Evolutionary conservation across 169 alveolate genomes (phyloP).

Genomic region (Plasmodium berghei): DNA sequence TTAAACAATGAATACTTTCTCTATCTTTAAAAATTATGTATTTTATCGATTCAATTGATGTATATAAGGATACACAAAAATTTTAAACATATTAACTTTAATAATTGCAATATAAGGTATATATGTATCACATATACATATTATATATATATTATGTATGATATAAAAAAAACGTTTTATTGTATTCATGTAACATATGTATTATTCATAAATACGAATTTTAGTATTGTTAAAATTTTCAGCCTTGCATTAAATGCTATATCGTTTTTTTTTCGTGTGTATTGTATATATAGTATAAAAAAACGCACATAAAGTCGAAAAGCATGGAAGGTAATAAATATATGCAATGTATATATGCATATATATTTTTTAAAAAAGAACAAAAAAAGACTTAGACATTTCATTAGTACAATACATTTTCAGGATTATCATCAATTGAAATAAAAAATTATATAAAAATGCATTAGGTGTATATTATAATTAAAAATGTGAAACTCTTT

Average conservation of each 20-base stretch:
- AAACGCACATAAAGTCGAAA: conserved; percentile 3
- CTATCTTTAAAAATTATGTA: conserved; percentile 28
- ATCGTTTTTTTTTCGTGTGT: conserved; percentile 1
- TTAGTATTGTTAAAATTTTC: neutral
- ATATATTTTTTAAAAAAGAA: conserved; percentile 10
- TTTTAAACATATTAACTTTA: conserved; percentile 10
- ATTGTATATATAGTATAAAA: neutral
- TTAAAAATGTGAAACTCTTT: conserved; percentile 20
- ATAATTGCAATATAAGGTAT: conserved; percentile 9
- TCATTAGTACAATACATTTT: conserved; percentile 26
- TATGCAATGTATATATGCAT: no score
- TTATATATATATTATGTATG: conserved; percentile 7
- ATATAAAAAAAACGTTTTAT: conserved; percentile 10
- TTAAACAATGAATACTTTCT: conserved; percentile 1
- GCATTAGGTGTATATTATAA: conserved; percentile 21
- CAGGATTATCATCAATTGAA: conserved; percentile 7
- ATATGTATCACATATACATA: conserved; percentile 4
- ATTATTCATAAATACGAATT: conserved; percentile 12
- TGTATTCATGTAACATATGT: conserved; percentile 6
- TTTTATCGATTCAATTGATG: conserved; percentile 6
- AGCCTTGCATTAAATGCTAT: neutral
- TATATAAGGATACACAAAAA: conserved; percentile 6
- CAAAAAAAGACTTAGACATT: conserved; percentile 59
- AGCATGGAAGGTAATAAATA: conserved; percentile 4
- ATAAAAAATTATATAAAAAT: conserved; percentile 15